These are phyloP conservation scores for Evernia prunastri DNA, from an alignment of 495 filamentous ascomycete species.

Conservation along the genomic window DNA sequence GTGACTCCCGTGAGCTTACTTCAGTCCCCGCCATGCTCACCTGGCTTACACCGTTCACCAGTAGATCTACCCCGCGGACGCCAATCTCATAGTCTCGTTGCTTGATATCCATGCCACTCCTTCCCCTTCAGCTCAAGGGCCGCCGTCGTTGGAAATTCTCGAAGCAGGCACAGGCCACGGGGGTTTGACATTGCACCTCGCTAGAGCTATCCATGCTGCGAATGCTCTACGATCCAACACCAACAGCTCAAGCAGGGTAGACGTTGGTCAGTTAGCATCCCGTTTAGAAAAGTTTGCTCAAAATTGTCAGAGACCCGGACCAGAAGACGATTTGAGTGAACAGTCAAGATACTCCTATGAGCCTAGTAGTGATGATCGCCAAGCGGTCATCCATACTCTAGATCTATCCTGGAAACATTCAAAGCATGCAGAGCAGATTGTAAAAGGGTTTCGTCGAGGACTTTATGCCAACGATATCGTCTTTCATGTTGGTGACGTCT, in stretches of 20 bases:
- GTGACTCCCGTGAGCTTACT: slow-evolving; percentile 59
- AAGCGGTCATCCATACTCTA: slow-evolving; percentile 64
- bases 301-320: not conserved
- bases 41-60: slow-evolving; percentile 6
- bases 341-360: not conserved
- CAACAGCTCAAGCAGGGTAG: not conserved
- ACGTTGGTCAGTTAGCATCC: not conserved
- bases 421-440: slow-evolving; percentile 50
- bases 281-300: too few relatives aligned
- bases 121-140: slow-evolving; percentile 6
- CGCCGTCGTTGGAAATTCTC: slow-evolving; percentile 56
- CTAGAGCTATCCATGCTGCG: slow-evolving; percentile 67
- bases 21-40: not conserved
- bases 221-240: slow-evolving; percentile 38
- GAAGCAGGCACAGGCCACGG: slow-evolving; percentile 80
- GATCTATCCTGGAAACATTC: slow-evolving; percentile 56
- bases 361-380: slow-evolving; percentile 34
- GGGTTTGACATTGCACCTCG: slow-evolving; percentile 64
- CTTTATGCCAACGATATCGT: slow-evolving; percentile 61
- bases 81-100: slow-evolving; percentile 62
- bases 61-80: slow-evolving; percentile 70
- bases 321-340: not conserved
- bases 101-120: slow-evolving; percentile 61
- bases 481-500: slow-evolving; percentile 62
- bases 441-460: slow-evolving; percentile 60